phyloP scores from a whole-genome alignment of 345 rosid genomes.

The Dipteronia dyeriana region DNA sequence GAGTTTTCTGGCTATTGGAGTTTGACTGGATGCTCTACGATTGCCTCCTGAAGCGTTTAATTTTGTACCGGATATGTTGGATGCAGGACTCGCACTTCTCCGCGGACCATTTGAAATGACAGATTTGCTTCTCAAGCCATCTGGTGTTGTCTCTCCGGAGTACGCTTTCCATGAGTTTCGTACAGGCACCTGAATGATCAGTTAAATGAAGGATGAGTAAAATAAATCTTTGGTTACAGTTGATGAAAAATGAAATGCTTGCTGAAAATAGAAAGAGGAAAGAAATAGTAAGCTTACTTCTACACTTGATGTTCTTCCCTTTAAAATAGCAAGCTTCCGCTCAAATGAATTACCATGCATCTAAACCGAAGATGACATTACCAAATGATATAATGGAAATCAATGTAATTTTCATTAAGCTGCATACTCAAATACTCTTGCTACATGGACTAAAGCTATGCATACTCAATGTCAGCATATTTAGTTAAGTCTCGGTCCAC shows the following conservation, averaged over 20 bases:
- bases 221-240: background rate
- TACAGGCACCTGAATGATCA: conserved; percentile 40
- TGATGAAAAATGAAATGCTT: background rate
- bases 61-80: conserved; percentile 28
- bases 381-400: background rate
- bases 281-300: conserved; percentile 43
- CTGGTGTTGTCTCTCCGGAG: conserved; percentile 50
- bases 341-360: conserved; percentile 90
- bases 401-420: background rate
- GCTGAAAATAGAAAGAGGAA: background rate
- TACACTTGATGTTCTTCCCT: conserved; percentile 45
- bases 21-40: conserved; percentile 35
- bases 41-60: conserved; percentile 37
- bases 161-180: conserved; percentile 48
- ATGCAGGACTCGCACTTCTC: conserved; percentile 44
- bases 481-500: background rate
- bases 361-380: conserved; percentile 27
- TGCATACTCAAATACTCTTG: background rate
- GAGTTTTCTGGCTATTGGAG: conserved; percentile 47
- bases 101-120: conserved; percentile 55
- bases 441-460: background rate
- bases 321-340: conserved; percentile 74
- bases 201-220: background rate
- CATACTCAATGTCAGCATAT: background rate
- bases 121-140: conserved; percentile 52